phyloP scores from a whole-genome alignment of 345 rosid species.

The Eucalyptus caleyi region DNA sequence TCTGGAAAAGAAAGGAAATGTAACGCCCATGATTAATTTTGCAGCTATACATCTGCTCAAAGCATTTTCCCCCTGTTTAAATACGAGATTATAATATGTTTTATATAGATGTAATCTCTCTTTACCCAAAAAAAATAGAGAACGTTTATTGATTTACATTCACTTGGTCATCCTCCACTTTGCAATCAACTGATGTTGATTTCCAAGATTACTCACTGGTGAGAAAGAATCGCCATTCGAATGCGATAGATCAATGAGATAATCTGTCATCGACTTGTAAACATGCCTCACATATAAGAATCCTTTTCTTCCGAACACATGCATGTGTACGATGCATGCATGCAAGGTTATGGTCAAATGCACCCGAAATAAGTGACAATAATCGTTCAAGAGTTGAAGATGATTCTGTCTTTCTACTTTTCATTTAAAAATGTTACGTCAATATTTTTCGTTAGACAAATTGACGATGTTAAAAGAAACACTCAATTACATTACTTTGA shows the following conservation, averaged over 20 bases:
- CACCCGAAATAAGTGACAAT: not conserved
- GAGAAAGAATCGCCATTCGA: not conserved
- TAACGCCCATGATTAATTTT: not conserved
- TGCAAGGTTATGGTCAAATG: not conserved
- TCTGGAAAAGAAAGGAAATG: not conserved
- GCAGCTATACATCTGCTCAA: not conserved
- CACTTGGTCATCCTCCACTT: not conserved
- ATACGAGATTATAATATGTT: not conserved
- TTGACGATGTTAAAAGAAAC: rapidly evolving
- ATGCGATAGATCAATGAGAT: not conserved
- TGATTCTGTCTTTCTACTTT: not conserved
- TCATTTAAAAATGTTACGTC: not conserved
- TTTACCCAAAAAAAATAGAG: not conserved
- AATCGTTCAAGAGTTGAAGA: not conserved
- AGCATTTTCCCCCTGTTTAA: not conserved
- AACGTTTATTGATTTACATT: not conserved
- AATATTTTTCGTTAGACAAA: no score
- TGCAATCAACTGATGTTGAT: not conserved
- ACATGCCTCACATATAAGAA: not conserved
- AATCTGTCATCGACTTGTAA: not conserved
- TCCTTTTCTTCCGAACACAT: not conserved
- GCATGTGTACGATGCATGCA: not conserved
- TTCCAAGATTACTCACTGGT: not conserved
- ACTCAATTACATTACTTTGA: no score
- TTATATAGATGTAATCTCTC: not conserved